Conservation (phyloP, 768 basidiomycete genomes). For the Hypsizygus marmoreus region DNA sequence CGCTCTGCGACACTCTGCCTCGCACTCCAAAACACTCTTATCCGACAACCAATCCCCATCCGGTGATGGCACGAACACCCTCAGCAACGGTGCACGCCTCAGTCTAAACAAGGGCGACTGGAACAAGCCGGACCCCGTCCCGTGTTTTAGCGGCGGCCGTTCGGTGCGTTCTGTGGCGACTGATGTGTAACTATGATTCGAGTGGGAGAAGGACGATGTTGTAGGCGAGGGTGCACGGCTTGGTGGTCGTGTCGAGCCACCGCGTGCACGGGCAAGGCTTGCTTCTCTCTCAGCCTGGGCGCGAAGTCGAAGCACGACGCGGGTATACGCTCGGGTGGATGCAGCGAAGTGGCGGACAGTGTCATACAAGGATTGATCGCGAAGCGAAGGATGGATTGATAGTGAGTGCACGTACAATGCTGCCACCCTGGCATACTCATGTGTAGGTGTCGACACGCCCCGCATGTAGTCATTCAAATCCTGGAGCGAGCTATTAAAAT, state of each 20-base stretch:
- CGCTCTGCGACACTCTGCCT: conserved; percentile 73
- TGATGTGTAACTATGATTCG: conserved; percentile 31
- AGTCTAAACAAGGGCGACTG: conserved; percentile 71
- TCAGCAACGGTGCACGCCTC: conserved; percentile 73
- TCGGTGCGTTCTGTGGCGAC: no score
- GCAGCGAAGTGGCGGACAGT: conserved; percentile 55
- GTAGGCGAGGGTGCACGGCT: conserved; percentile 74
- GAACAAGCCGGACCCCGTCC: conserved; percentile 38
- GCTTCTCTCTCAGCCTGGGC: conserved; percentile 72
- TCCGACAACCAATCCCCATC: conserved; percentile 89
- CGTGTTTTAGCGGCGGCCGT: conserved; percentile 1
- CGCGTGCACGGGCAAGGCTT: conserved; percentile 24
- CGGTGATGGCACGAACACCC: conserved; percentile 84
- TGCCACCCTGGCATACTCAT: conserved; percentile 69
- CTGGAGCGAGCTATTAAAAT: conserved; percentile 34
- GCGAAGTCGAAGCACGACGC: conserved; percentile 77
- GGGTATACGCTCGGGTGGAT: conserved; percentile 74
- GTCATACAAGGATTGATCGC: conserved; percentile 40
- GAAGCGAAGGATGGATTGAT: conserved; percentile 39
- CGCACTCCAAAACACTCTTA: conserved; percentile 78
- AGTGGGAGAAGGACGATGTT: conserved; percentile 50
- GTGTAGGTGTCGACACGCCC: conserved; percentile 73
- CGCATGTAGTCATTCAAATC: conserved; percentile 82
- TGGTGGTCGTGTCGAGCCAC: conserved; percentile 36
- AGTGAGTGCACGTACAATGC: conserved; percentile 57